A percentile compares a stretch with the other conserved stretches of the same genome.
phyloP scores from a whole-genome alignment of 495 filamentous ascomycete genomes.

The Penicillium tannophilum region DNA sequence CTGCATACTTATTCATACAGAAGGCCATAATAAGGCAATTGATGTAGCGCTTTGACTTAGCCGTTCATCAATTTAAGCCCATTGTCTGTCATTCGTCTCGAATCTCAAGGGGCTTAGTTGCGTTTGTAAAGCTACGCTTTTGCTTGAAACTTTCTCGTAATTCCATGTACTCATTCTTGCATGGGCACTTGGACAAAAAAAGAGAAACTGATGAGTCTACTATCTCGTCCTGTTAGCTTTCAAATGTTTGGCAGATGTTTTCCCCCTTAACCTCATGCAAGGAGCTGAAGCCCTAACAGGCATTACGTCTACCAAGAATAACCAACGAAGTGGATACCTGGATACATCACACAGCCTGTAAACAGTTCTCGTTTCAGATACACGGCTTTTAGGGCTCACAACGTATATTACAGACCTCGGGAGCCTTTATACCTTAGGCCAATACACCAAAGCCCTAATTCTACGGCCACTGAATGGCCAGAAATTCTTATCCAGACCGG shows the following conservation, averaged over 20 bases:
- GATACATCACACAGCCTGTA: slow-evolving; percentile 9
- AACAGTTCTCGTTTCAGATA: not conserved
- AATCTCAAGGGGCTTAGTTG: too few species aligned
- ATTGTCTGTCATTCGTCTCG: too few species aligned
- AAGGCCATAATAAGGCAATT: too few species aligned
- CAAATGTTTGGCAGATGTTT: too few species aligned
- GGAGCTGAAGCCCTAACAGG: not conserved
- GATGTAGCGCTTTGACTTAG: too few species aligned
- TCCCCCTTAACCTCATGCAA: not conserved
- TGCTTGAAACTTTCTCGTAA: too few species aligned
- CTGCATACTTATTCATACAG: too few species aligned
- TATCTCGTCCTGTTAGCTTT: too few species aligned
- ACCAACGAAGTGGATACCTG: not conserved
- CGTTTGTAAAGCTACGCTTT: too few species aligned
- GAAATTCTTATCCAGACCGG: not conserved
- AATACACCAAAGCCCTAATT: slow-evolving; percentile 7
- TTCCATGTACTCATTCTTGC: too few species aligned
- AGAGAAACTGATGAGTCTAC: not conserved
- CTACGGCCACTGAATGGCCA: slow-evolving; percentile 3
- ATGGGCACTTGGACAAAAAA: not conserved
- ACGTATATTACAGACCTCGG: slow-evolving; percentile 1
- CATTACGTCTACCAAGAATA: not conserved
- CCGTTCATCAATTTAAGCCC: too few species aligned
- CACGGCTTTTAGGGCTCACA: not conserved
- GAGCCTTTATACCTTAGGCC: not conserved